A percentile compares a stretch with the other conserved stretches of the same genome.
These are phyloP conservation scores for Carpinus viminea DNA, from an alignment of 306 rosid genomes.

Conservation along the genomic window DNA sequence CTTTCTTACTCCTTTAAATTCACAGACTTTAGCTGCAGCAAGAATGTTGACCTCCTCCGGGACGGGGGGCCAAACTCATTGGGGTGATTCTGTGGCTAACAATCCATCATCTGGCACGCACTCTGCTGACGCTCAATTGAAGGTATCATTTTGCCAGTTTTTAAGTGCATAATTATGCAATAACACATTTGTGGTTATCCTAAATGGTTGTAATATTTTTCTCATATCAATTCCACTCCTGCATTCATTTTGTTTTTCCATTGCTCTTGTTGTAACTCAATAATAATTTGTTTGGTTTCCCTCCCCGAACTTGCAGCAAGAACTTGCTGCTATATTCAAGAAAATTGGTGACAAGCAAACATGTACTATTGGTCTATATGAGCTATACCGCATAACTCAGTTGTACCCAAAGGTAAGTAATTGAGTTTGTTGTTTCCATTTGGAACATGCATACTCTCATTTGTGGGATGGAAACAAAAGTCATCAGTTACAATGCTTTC, in stretches of 20 bases:
- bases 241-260: neutral
- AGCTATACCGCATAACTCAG: constrained; percentile 90
- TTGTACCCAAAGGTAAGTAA: constrained; percentile 83
- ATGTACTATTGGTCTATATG: constrained; percentile 90
- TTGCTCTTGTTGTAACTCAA: constrained; percentile 14
- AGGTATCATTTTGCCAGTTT: constrained; percentile 48
- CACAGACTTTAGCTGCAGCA: constrained; percentile 98
- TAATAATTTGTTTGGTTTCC: constrained; percentile 6
- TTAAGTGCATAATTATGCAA: neutral
- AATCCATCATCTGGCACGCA: constrained; percentile 88
- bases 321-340: constrained; percentile 97
- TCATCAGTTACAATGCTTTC: neutral
- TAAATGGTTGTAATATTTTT: neutral
- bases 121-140: constrained; percentile 89
- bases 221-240: neutral
- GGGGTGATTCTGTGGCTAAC: constrained; percentile 90
- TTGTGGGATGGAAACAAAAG: constrained; percentile 1
- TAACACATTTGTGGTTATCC: neutral
- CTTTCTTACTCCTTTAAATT: constrained; percentile 7
- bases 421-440: constrained; percentile 5
- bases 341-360: constrained; percentile 99
- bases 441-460: neutral
- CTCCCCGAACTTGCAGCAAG: constrained; percentile 63
- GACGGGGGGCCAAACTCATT: constrained; percentile 91
- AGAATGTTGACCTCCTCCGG: constrained; percentile 99